These are phyloP conservation scores for Yarrowia porcina DNA, from an alignment of 805 yeast species.

Conservation along the genomic window DNA sequence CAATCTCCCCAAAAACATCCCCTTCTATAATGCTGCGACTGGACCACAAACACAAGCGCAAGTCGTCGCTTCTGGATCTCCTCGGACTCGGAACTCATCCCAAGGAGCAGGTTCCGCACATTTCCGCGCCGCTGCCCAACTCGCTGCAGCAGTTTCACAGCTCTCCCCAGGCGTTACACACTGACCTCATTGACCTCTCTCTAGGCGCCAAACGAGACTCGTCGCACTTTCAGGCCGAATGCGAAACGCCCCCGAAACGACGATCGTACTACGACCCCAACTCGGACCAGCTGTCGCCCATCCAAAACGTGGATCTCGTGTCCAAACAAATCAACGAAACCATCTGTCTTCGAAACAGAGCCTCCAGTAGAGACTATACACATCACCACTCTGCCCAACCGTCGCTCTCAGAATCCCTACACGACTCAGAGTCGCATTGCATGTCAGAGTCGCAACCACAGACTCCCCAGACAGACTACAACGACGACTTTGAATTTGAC, in stretches of 20 bases:
- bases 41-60: slow-evolving; percentile 14
- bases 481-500: slow-evolving; percentile 8
- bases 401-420: slow-evolving; percentile 12
- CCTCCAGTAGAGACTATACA: slow-evolving; percentile 4
- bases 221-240: not conserved
- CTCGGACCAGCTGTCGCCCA: slow-evolving; percentile 14
- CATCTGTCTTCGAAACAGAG: slow-evolving; percentile 3
- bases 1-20: not conserved
- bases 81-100: not conserved
- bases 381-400: slow-evolving; percentile 10
- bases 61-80: slow-evolving; percentile 10
- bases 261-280: slow-evolving; percentile 19
- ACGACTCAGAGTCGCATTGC: slow-evolving; percentile 14
- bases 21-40: not conserved
- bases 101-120: not conserved
- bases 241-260: slow-evolving; percentile 13
- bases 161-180: not conserved
- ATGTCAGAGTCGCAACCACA: slow-evolving; percentile 20
- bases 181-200: not conserved
- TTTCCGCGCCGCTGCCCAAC: slow-evolving; percentile 14
- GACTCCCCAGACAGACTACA: slow-evolving; percentile 17
- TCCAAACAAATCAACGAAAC: not conserved
- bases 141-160: slow-evolving; percentile 1
- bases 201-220: slow-evolving; percentile 16
- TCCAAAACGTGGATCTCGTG: slow-evolving; percentile 20